phyloP scores from a whole-genome alignment of 768 basidiomycete genomes.

The Tulasnella sp. region DNA sequence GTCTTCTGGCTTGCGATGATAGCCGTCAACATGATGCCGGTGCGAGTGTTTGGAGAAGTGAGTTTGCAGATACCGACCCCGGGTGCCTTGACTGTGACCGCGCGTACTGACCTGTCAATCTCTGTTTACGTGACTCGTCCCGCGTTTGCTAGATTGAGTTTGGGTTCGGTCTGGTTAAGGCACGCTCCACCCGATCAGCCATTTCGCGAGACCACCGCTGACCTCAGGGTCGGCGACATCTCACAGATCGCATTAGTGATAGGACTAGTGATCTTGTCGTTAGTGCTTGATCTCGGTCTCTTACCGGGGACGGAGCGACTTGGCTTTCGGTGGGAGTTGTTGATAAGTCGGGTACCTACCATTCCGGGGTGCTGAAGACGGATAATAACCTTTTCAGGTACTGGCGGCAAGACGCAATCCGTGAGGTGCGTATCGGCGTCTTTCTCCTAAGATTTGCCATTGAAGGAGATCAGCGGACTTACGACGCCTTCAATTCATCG shows the following conservation, averaged over 20 bases:
- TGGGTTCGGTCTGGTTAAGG: constrained; percentile 17
- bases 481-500: neutral
- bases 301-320: constrained; percentile 1
- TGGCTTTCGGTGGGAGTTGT: neutral
- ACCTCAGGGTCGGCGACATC: neutral
- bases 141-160: constrained; percentile 17
- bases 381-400: constrained; percentile 3
- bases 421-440: neutral
- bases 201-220: neutral
- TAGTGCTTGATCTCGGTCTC: constrained; percentile 18
- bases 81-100: neutral
- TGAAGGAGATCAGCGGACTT: neutral
- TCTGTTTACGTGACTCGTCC: constrained; percentile 2
- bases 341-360: constrained; percentile 2
- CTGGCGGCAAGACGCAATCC: constrained; percentile 16
- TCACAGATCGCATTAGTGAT: constrained; percentile 10
- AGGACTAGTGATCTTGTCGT: constrained; percentile 13
- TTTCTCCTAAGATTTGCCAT: constrained; percentile 4
- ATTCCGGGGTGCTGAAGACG: neutral
- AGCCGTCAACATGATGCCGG: constrained; percentile 12
- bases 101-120: neutral
- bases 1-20: constrained; percentile 13
- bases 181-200: neutral
- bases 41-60: constrained; percentile 11
- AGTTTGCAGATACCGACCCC: neutral